A percentile compares a stretch with the other conserved stretches of the same genome.
Conservation (phyloP, 257 asterid genomes). For the Agastache rugosa region DNA sequence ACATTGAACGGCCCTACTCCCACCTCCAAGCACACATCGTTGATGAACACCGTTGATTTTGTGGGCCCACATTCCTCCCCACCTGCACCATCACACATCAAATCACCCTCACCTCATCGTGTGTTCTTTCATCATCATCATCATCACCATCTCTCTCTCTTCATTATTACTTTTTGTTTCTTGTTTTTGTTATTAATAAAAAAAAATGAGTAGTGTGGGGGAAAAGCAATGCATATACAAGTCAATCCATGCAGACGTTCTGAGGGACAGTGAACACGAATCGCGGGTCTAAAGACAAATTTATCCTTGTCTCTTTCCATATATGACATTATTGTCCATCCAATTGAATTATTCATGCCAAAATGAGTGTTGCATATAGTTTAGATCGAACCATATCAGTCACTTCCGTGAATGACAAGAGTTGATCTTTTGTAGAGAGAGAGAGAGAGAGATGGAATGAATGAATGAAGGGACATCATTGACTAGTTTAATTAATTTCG, state of each 20-base stretch:
- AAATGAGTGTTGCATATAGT: conserved; percentile 23
- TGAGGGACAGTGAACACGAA: conserved; percentile 44
- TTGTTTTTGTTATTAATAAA: no score
- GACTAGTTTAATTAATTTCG: neutral
- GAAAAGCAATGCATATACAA: conserved; percentile 32
- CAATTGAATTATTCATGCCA: conserved; percentile 1
- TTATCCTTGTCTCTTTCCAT: conserved; percentile 45
- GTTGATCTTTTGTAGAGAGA: no score
- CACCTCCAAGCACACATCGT: conserved; percentile 90
- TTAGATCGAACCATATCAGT: conserved; percentile 38
- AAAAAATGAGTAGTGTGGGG: neutral
- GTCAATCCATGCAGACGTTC: conserved; percentile 75
- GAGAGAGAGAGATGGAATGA: neutral
- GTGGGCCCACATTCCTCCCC: conserved; percentile 46
- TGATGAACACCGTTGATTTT: conserved; percentile 78
- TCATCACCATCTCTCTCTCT: neutral
- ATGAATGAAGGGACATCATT: neutral
- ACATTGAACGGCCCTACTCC: conserved; percentile 69
- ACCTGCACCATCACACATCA: conserved; percentile 55
- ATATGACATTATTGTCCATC: conserved; percentile 43
- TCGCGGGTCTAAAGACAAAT: conserved; percentile 52
- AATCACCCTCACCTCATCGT: conserved; percentile 36
- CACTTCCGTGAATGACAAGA: conserved; percentile 55
- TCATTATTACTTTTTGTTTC: no score
- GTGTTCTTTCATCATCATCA: neutral